phyloP scores from a whole-genome alignment of 2,329 filamentous ascomycete genomes.

The Trichoderma arundinaceum region DNA sequence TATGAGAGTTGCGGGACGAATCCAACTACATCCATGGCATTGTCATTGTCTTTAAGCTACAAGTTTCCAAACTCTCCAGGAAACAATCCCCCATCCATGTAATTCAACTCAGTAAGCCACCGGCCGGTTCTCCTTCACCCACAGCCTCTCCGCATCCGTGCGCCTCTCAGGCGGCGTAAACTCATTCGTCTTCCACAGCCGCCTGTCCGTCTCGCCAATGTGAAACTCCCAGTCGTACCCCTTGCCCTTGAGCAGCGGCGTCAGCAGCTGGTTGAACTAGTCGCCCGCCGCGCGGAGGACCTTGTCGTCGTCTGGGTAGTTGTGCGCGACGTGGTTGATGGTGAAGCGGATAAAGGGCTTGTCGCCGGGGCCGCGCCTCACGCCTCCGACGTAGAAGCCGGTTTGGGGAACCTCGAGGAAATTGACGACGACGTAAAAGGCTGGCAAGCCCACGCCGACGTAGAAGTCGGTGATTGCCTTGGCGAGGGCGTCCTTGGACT shows the following conservation, averaged over 20 bases:
- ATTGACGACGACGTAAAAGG: slow-evolving; percentile 31
- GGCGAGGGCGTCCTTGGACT: slow-evolving; percentile 25
- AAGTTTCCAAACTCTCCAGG: too few species aligned
- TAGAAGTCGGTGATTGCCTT: slow-evolving; percentile 28
- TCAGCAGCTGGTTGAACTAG: slow-evolving; percentile 13
- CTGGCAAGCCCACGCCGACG: slow-evolving; percentile 19
- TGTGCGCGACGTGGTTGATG: slow-evolving; percentile 27
- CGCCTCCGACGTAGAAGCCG: slow-evolving; percentile 25
- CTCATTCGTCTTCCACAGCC: slow-evolving; percentile 53
- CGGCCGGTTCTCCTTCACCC: slow-evolving; percentile 35
- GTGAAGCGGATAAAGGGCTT: slow-evolving; percentile 30
- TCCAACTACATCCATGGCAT: background rate
- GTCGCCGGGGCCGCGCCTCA: background rate
- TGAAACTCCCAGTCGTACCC: slow-evolving; percentile 53
- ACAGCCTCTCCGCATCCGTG: slow-evolving; percentile 46
- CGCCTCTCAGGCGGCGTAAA: slow-evolving; percentile 44
- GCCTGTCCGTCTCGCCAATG: slow-evolving; percentile 49
- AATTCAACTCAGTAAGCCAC: background rate
- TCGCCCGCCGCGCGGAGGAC: background rate
- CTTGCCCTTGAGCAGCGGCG: slow-evolving; percentile 34
- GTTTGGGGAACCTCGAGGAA: slow-evolving; percentile 27
- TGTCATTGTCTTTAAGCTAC: background rate
- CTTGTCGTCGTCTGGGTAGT: slow-evolving; percentile 8
- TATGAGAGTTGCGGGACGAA: too few species aligned
- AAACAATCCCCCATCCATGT: too few species aligned